Base-by-base conservation (phyloP, 2,329 filamentous ascomycete species). In the Dothidotthia symphoricarpi region DNA sequence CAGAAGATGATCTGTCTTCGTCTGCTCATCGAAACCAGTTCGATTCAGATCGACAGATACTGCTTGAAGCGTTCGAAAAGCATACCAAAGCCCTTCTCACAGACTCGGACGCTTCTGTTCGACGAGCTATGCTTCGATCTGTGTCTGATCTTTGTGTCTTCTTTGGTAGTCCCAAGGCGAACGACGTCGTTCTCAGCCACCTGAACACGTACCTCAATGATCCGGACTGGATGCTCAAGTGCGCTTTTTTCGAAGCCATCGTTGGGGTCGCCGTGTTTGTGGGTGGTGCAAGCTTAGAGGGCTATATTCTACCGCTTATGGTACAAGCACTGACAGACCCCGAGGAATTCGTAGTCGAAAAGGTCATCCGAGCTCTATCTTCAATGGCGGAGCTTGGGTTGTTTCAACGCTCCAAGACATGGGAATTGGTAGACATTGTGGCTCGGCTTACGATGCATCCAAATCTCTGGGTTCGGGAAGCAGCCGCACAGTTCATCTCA, bases 131-230 rank as follows among this genome's bases (percentile, higher is more conserved):
- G 59, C 72, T 98, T 29, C 85, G 85, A 7, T 97, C 93, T 6
- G 90, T 98, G 0, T 85, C 90, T 0, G 87, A 89, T 46, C 75
- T 98, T 1, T 98, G 93, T 62, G 82, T 96, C 51, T 97, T 98
- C 67, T 97, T 98, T 52, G 89, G 88, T 3, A 90, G 86, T 44
- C 78, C 83, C n/a, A 85, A 89, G 58, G 86, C 91, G 1, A 96
- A 94, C 63, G 93, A 98, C 60, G 88, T 98, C n/a, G 83, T 98
- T 12, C 73, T 98, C 15, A 95, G 89, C 22, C 93, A 98, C 69
- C 74, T 98, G 17, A 97, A 97, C 60, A 98, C 93, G 0, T 98
- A 98, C 57, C 71, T 98, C 7, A 98, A 98, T 52, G 93, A 97
- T 56, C 82, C 85, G 28, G 90, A 98, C 63, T 98, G 93, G 93